Conservation (phyloP, 495 filamentous ascomycete species). For the Tirmania nivea region DNA sequence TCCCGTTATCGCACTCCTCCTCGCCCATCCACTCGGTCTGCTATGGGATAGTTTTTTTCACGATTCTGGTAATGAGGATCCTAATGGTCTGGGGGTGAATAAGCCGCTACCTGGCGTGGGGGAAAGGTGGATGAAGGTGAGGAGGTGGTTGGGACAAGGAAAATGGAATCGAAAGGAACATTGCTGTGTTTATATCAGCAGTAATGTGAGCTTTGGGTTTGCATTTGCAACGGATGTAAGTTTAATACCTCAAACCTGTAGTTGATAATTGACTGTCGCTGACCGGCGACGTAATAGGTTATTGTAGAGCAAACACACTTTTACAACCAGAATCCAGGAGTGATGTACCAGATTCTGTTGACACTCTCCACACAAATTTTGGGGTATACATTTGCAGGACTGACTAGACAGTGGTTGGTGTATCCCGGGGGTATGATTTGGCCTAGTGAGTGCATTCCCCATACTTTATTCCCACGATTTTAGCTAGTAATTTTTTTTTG, state of each 20-base stretch:
- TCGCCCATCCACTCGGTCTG: conserved; percentile 61
- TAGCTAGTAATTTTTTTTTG: background rate
- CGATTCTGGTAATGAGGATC: conserved; percentile 1
- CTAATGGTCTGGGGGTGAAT: conserved; percentile 2
- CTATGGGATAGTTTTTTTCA: conserved; percentile 47
- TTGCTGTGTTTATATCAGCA: conserved; percentile 68
- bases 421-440: conserved; percentile 78
- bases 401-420: conserved; percentile 58
- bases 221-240: conserved; percentile 56
- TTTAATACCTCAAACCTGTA: background rate
- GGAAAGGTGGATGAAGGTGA: conserved; percentile 24
- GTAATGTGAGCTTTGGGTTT: conserved; percentile 80
- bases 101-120: background rate
- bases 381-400: conserved; percentile 62
- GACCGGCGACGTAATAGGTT: conserved; percentile 23
- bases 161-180: conserved; percentile 76
- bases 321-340: conserved; percentile 53
- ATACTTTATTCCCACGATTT: background rate
- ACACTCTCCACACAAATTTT: conserved; percentile 69
- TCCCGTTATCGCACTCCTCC: conserved; percentile 58
- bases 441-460: conserved; percentile 27
- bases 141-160: conserved; percentile 58
- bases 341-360: conserved; percentile 58
- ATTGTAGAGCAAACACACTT: conserved; percentile 76
- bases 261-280: too few species aligned